A percentile compares a stretch with the other conserved stretches of the same genome.
These are phyloP conservation scores for Suillus weaverae DNA, from an alignment of 768 basidiomycete genomes.

Conservation along the genomic window DNA sequence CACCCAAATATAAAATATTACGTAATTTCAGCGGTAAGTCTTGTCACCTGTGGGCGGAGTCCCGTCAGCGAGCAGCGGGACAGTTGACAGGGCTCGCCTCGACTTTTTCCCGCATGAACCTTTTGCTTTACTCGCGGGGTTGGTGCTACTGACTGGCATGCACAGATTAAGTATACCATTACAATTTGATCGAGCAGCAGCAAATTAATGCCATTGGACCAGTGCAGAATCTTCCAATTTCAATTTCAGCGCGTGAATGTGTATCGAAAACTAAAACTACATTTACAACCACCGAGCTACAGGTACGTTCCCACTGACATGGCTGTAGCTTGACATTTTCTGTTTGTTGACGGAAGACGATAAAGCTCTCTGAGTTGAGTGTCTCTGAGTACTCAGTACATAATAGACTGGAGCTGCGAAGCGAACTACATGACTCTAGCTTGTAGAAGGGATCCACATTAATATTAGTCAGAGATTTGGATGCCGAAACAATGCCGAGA, in stretches of 20 bases:
- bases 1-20: background rate
- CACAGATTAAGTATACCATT: background rate
- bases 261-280: background rate
- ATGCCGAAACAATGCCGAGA: constrained; percentile 7
- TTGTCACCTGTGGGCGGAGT: background rate
- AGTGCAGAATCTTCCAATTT: background rate
- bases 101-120: background rate
- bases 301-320: constrained; percentile 2
- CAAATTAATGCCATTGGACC: background rate
- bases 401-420: background rate
- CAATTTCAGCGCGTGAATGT: background rate
- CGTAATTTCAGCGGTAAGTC: background rate
- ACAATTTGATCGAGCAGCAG: background rate
- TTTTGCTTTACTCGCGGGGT: background rate
- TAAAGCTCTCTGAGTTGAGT: background rate
- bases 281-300: background rate
- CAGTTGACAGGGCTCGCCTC: background rate
- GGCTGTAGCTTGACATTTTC: background rate
- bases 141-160: background rate
- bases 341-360: background rate
- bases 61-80: background rate
- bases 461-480: constrained; percentile 16
- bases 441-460: background rate
- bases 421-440: background rate
- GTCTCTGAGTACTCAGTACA: background rate